Conservation (phyloP, 108 stramenopile species). For the Hondaea fermentalgiana region DNA sequence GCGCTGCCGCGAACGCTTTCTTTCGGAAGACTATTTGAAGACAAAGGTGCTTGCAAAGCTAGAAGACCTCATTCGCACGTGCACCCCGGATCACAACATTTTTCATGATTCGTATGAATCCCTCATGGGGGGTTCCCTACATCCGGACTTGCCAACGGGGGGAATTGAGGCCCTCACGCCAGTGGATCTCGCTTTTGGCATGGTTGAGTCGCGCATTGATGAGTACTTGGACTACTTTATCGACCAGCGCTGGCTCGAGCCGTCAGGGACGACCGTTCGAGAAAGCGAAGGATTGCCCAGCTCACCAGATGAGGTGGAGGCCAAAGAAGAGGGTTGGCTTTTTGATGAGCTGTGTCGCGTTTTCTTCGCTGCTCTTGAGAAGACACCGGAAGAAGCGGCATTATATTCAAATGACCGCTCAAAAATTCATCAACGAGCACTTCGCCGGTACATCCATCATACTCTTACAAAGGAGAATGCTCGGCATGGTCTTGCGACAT, state of each 20-base stretch:
- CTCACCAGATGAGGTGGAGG: neutral
- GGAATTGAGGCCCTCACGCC: neutral
- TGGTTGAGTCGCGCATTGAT: neutral
- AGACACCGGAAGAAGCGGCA: neutral
- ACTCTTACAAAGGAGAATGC: neutral
- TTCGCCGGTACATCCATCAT: neutral
- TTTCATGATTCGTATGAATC: neutral
- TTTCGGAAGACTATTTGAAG: neutral
- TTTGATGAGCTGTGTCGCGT: neutral
- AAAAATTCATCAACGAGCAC: neutral
- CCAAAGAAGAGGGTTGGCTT: neutral
- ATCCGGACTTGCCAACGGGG: neutral
- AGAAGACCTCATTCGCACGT: neutral
- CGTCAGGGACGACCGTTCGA: too few relatives aligned
- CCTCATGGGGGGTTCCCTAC: neutral
- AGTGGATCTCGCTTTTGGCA: neutral
- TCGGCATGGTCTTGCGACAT: neutral
- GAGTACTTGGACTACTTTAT: conserved; percentile 1
- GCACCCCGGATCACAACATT: neutral
- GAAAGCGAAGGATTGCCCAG: neutral
- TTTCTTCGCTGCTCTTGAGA: neutral
- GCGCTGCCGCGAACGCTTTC: neutral
- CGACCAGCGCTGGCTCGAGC: neutral
- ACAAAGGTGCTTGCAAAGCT: neutral
- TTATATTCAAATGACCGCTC: too few relatives aligned